Percentiles rank a stretch among this genome's conserved stretches.
These are phyloP conservation scores for Phaeosphaeriaceae sp. DNA, from an alignment of 2,329 filamentous ascomycete species.

Conservation along the genomic window DNA sequence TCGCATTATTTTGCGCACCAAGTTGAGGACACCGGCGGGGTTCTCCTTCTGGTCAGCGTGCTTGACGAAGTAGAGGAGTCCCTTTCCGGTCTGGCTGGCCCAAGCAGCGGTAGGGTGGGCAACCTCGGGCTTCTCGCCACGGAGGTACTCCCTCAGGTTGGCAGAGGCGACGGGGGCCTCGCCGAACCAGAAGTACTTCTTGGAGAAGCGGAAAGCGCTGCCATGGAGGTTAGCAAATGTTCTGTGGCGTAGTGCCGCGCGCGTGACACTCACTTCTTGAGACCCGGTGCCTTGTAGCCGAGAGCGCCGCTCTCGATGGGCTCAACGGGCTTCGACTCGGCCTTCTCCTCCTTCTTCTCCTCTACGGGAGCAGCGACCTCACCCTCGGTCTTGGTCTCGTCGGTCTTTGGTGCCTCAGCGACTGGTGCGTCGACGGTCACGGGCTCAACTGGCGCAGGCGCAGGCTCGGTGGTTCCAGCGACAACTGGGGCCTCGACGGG, in stretches of 20 bases:
- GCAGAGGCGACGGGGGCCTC: slow-evolving; percentile 76
- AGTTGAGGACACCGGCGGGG: slow-evolving; percentile 82
- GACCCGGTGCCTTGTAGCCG: slow-evolving; percentile 87
- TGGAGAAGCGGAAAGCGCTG: slow-evolving; percentile 88
- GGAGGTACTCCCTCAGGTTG: slow-evolving; percentile 78
- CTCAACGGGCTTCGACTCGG: slow-evolving; percentile 61
- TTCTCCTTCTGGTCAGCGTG: slow-evolving; percentile 80
- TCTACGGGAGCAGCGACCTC: slow-evolving; percentile 36
- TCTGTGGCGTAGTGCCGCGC: background rate
- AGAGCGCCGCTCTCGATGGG: slow-evolving; percentile 84
- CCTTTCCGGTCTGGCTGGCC: slow-evolving; percentile 93
- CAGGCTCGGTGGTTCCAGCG: slow-evolving; percentile 46
- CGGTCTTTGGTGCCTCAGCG: slow-evolving; percentile 52
- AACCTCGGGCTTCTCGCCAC: slow-evolving; percentile 83
- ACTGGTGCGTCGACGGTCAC: slow-evolving; percentile 48
- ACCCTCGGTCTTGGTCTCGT: slow-evolving; percentile 48
- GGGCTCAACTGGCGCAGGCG: slow-evolving; percentile 47
- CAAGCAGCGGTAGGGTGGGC: slow-evolving; percentile 85
- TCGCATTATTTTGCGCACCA: slow-evolving; percentile 66
- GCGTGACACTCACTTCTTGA: slow-evolving; percentile 79
- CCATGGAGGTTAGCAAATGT: slow-evolving; percentile 15
- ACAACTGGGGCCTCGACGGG: slow-evolving; percentile 61
- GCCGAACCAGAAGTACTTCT: slow-evolving; percentile 80
- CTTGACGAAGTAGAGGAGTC: slow-evolving; percentile 90
- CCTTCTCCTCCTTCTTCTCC: slow-evolving; percentile 50